phyloP scores from a whole-genome alignment of 2,329 filamentous ascomycete species.

The Fusarium napiforme region DNA sequence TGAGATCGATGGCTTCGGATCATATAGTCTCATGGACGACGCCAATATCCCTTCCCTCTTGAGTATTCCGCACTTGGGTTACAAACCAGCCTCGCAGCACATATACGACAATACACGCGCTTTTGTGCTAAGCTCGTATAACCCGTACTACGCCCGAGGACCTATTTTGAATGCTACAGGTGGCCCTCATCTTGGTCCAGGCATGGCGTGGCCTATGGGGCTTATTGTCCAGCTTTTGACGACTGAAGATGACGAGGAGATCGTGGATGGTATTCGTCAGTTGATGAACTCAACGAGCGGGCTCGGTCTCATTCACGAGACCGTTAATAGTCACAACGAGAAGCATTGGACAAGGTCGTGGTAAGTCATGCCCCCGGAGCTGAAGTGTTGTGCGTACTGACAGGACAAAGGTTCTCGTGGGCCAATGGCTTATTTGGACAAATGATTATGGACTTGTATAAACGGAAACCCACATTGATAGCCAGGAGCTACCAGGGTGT shows the following conservation, averaged over 20 bases:
- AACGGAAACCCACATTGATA: slow-evolving; percentile 75
- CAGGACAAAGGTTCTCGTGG: slow-evolving; percentile 80
- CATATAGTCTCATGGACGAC: slow-evolving; percentile 69
- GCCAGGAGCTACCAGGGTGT: slow-evolving; percentile 58
- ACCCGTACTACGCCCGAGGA: slow-evolving; percentile 76
- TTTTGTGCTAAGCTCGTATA: slow-evolving; percentile 77
- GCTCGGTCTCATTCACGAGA: slow-evolving; percentile 84
- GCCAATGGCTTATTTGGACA: slow-evolving; percentile 90
- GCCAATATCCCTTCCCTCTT: slow-evolving; percentile 72
- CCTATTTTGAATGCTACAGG: slow-evolving; percentile 63
- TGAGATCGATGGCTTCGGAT: slow-evolving; percentile 77
- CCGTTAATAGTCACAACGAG: slow-evolving; percentile 50
- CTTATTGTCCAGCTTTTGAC: slow-evolving; percentile 84
- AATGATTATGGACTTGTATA: slow-evolving; percentile 79
- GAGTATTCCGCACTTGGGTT: slow-evolving; percentile 70
- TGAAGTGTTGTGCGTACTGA: background rate
- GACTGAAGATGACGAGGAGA: slow-evolving; percentile 79
- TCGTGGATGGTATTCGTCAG: slow-evolving; percentile 69
- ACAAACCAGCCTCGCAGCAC: slow-evolving; percentile 65
- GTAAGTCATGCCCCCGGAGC: slow-evolving; percentile 32
- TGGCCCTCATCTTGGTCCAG: slow-evolving; percentile 66
- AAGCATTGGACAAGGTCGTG: slow-evolving; percentile 51
- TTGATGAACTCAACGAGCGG: slow-evolving; percentile 75
- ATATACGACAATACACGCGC: slow-evolving; percentile 79
- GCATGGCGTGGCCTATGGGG: slow-evolving; percentile 89